A percentile compares a stretch with the other conserved stretches of the same genome.
Conservation (phyloP, 2,329 filamentous ascomycete species). For the Alternaria burnsii region DNA sequence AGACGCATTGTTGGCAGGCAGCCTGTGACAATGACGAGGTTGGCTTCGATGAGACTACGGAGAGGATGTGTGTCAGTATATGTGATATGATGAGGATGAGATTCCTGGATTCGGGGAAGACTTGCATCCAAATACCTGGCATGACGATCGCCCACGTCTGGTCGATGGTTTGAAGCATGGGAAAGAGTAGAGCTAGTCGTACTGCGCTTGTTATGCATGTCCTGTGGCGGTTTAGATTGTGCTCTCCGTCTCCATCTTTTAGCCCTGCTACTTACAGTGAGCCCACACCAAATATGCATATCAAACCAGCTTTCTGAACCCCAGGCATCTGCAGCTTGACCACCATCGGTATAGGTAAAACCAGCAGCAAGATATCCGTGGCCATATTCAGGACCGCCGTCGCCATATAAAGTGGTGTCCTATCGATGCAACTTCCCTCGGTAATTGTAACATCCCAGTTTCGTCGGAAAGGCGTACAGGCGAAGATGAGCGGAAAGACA, state of each 20-base stretch:
- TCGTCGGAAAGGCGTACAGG: conserved; percentile 27
- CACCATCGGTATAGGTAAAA: conserved; percentile 31
- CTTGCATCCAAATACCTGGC: conserved; percentile 24
- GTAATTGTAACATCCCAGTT: conserved; percentile 29
- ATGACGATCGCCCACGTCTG: conserved; percentile 25
- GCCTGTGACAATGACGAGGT: conserved; percentile 54
- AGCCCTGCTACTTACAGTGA: conserved; percentile 14
- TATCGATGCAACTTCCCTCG: conserved; percentile 27
- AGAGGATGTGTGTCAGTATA: not conserved
- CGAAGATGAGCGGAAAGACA: conserved; percentile 32
- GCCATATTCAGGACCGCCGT: conserved; percentile 31
- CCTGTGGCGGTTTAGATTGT: not conserved
- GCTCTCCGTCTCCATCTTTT: not conserved
- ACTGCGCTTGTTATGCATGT: conserved; percentile 21
- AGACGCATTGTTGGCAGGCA: conserved; percentile 54
- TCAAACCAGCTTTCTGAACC: conserved; percentile 26
- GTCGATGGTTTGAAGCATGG: conserved; percentile 19
- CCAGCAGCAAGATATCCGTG: conserved; percentile 28
- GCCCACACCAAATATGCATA: conserved; percentile 30
- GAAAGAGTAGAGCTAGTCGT: conserved; percentile 14
- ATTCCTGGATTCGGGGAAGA: not conserved
- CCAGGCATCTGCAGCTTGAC: conserved; percentile 26
- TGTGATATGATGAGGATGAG: not conserved
- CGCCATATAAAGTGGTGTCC: conserved; percentile 30
- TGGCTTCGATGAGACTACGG: conserved; percentile 50